phyloP scores from a whole-genome alignment of 2,329 filamentous ascomycete genomes.

The Sarocladium strictum region DNA sequence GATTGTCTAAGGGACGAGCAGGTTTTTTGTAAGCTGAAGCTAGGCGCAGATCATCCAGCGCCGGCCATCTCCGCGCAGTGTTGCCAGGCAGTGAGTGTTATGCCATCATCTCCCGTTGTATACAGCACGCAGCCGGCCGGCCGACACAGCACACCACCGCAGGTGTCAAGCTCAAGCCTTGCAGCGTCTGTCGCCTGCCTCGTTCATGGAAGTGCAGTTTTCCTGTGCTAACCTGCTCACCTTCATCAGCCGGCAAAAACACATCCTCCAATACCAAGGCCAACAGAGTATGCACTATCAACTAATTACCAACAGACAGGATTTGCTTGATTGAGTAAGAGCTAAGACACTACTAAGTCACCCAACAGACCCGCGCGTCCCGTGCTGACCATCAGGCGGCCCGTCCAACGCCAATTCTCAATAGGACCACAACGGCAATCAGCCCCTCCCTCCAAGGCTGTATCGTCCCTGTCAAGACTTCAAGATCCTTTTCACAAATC shows the following conservation, averaged over 20 bases:
- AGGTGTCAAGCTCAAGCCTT: slow-evolving; percentile 5
- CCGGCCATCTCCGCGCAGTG: slow-evolving; percentile 2
- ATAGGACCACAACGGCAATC: slow-evolving; percentile 1
- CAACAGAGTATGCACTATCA: slow-evolving; percentile 1
- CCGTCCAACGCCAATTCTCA: slow-evolving; percentile 7
- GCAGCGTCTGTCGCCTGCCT: neutral
- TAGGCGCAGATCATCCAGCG: neutral
- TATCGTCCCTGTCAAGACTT: slow-evolving; percentile 4
- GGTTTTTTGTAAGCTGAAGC: neutral
- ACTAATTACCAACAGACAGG: neutral
- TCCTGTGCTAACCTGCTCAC: neutral
- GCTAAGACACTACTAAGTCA: neutral
- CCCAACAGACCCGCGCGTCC: slow-evolving; percentile 2
- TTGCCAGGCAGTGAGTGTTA: neutral
- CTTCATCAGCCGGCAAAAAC: neutral
- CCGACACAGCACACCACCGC: slow-evolving; percentile 1
- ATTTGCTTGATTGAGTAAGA: neutral
- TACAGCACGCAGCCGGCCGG: no score
- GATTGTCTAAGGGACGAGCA: no score
- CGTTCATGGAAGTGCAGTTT: neutral
- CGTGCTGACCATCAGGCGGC: slow-evolving; percentile 4
- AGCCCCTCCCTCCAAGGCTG: neutral
- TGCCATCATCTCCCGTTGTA: no score
- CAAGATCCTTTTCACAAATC: slow-evolving; percentile 1
- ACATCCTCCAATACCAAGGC: neutral